phyloP scores from a whole-genome alignment of 2,329 filamentous ascomycete genomes.

The Fusarium tuaranense region DNA sequence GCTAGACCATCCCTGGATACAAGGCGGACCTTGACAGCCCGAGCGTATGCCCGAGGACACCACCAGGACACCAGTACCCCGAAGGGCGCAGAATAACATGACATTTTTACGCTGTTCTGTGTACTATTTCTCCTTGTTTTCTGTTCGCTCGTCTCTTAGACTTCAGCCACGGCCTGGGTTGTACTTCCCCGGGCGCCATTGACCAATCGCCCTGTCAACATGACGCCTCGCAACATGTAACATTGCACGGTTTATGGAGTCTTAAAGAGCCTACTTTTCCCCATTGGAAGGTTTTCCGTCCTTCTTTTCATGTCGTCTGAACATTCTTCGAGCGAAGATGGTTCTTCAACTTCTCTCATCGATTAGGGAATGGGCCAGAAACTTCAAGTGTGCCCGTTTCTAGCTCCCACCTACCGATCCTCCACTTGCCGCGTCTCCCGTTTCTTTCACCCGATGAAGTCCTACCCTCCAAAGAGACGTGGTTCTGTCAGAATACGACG shows the following conservation, averaged over 20 bases:
- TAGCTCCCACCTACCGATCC: background rate
- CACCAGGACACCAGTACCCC: background rate
- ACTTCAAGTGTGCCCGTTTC: background rate
- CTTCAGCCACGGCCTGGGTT: background rate
- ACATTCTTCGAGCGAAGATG: background rate
- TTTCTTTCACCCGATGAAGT: background rate
- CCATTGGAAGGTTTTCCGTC: background rate
- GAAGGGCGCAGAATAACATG: background rate
- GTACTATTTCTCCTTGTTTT: background rate
- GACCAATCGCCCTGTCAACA: conserved; percentile 30
- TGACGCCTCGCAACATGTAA: conserved; percentile 17
- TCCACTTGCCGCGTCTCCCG: background rate
- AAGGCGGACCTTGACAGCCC: conserved; percentile 1
- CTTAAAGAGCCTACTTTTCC: background rate
- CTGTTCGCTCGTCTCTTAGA: background rate
- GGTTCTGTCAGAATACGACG: conserved; percentile 28
- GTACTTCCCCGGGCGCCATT: conserved; percentile 21
- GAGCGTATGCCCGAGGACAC: conserved; percentile 2
- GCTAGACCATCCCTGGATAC: background rate
- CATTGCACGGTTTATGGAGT: background rate
- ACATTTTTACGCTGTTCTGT: background rate
- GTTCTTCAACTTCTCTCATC: background rate
- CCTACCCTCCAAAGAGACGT: conserved; percentile 1
- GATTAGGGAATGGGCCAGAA: background rate
- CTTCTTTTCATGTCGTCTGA: background rate